Evolutionary conservation across 2,329 filamentous ascomycete species (phyloP), one percentile per base, ranked within the genome.

Genomic region (Aspergillus hiratsukae): DNA sequence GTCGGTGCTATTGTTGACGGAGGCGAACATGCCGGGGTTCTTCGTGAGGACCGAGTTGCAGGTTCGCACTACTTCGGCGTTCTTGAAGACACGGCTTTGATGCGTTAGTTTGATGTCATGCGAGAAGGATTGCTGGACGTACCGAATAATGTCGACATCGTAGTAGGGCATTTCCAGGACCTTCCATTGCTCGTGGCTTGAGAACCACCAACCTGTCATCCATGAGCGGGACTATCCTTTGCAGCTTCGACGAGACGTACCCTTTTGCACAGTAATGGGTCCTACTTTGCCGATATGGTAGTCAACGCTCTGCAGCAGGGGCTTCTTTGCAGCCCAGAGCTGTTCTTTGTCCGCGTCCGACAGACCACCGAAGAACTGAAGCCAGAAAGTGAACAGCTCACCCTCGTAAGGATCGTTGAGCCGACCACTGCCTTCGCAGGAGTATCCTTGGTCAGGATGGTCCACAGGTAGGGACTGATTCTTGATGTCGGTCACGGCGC

Each of bases 381-480:
- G 60, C 54, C 74, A 77, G 45, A 71, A 76, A 0, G 73, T 73
- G 37, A 78, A 70, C 0, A 78, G 67, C 58, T 78, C 76, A 46
- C 76, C 76, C 56, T 78, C 76, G 48, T 76, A 78, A 1, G 76
- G 76, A 51, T 78, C 76, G 46, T 78, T 71, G 2, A 78, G 66
- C 19, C 66, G 65, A 0, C 60, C 62, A 4, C 55, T 61, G 35
- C 65, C 67, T 57, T 78, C 74, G 54, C 76, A 78, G 35, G 63
- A 58, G 59, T 78, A 77, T 0, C 48, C 59, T 57, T 72, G 69
- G 11, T 57, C 51, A 8, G 62, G 62, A 37, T 67, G 56, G 29
- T 64, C 51, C 25, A 75, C 64, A 0, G 68, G 61, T 1, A 73
- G 63, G 2, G 61, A 61, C 61, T 76, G 73, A 49, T 77, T 65